Evolutionary conservation across 805 yeast species (phyloP), one percentile per base, ranked within the genome.

Genomic region (Clavispora fructus): DNA sequence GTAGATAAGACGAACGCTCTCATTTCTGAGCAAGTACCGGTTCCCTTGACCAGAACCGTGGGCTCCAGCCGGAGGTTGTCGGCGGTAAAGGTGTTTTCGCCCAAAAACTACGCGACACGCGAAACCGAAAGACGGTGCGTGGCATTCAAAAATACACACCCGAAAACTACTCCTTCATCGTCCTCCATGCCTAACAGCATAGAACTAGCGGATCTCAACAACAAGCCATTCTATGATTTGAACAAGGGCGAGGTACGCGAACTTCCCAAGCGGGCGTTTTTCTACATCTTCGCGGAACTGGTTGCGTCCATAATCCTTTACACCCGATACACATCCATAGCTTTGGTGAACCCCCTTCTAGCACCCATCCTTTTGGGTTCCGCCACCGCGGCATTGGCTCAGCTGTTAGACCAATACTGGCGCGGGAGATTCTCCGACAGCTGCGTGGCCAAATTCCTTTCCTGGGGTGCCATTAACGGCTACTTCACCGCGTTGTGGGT

Each of bases 391-490:
- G 71, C 69, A 19, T 56, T 70, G 44, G 77, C 75, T 2, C 75
- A 71, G 54, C 65, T 74, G 4, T 40, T 68, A 4, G 69, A 63
- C 51, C 77, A 71, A 54, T 45, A 49, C 45, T 48, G 51, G 41
- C 67, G 62, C 46, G 59, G 54, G 32, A 70, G 67, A 47, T 61
- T 64, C 45, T 63, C 63, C 23, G 48, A 62, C 7, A 60, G 59
- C 46, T 58, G 63, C 31, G 59, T 56, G 42, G 50, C 67, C 45
- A 82, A 82, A 55, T 82, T 82, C 51, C 56, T 71, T 46, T 57
- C 74, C 2, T 82, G 86, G 86, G 88, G 88, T 14, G 60, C 70
- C 11, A 63, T 82, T 40, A 81, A 81, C 58, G 87, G 87, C 1
- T 55, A 71, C 14, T 60, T 80, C 42, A 76, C 82, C 4, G 72